Base-by-base conservation (phyloP, 2,329 filamentous ascomycete species). In the Exophiala sideris region DNA sequence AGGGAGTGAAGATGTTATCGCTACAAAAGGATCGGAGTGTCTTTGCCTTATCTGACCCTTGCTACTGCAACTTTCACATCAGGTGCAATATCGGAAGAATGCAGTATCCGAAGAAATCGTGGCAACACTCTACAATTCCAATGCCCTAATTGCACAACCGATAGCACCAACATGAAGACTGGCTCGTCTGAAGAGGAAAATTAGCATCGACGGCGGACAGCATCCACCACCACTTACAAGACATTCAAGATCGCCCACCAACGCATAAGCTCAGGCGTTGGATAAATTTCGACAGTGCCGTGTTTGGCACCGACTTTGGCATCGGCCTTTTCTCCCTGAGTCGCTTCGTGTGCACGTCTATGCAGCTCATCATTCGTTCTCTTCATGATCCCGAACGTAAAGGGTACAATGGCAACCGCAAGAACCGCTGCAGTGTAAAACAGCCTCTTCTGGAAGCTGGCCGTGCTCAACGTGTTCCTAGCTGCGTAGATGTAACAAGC, bases 241-340 rank as follows among this genome's bases (percentile, higher is more conserved):
- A 47, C 21, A 16, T 48, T 58, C 18, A 58, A 32, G 14, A 32
- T 39, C 14, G 56, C 48, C 56, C 56, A 58, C 49, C 48, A 45
- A 9, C 21, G 45, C 29, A 58, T 8, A 32, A 58, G 41, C 24
- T 58, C 52, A n/a, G 42, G 48, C 4, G 56, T 52, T 32, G 50
- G 38, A 36, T 47, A 52, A n/a, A 12, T 44, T 36, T 56, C 52
- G 33, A 56, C 42, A 9, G 41, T 44, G 6, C 45, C 52, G 6
- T 21, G 16, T 18, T 33, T 18, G 6, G 52, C 49, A 5, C 44
- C 41, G 39, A 29, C 45, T 20, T 52, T 52, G 29, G 10, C 14
- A 5, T 50, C 45, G 1, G 46, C 50, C 24, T 58, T 49, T 21
- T 56, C 45, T 14, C 38, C 56, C 20, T 39, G 32, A 6, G 39